These are phyloP conservation scores for Ophiostoma quercus DNA, from an alignment of 2,329 filamentous ascomycete genomes.

Conservation along the genomic window DNA sequence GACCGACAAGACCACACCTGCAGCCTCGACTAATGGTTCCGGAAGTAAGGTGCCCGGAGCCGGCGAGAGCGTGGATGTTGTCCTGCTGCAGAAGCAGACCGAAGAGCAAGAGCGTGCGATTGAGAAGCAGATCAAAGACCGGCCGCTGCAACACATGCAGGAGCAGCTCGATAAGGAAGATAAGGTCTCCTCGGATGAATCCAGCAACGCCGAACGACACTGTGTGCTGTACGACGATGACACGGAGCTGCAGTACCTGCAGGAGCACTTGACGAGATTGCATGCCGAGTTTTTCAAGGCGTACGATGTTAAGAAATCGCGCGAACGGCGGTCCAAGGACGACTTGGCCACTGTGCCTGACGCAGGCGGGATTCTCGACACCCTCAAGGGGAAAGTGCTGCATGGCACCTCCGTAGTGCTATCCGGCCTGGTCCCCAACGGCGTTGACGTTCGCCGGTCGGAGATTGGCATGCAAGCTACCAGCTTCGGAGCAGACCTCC, in stretches of 20 bases:
- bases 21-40: constrained; percentile 19
- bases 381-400: constrained; percentile 72
- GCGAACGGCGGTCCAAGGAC: constrained; percentile 37
- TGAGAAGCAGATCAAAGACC: constrained; percentile 81
- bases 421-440: constrained; percentile 82
- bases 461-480: constrained; percentile 84
- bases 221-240: constrained; percentile 84
- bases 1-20: constrained; percentile 7
- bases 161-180: constrained; percentile 84
- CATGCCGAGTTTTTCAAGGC: constrained; percentile 78
- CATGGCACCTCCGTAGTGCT: constrained; percentile 74
- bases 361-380: constrained; percentile 75
- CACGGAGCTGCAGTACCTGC: constrained; percentile 69
- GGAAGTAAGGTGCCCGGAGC: constrained; percentile 42
- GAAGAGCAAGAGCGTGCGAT: constrained; percentile 83
- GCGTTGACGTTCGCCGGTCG: constrained; percentile 69
- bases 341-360: constrained; percentile 54
- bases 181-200: constrained; percentile 42
- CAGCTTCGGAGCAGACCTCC: constrained; percentile 70
- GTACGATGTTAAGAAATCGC: constrained; percentile 57
- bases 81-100: constrained; percentile 66
- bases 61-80: constrained; percentile 65
- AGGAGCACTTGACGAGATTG: constrained; percentile 67
- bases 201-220: constrained; percentile 46
- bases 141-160: constrained; percentile 87